Percentiles rank a stretch among this genome's conserved stretches.
Evolutionary conservation across 1,139 yeast species (phyloP).

Genomic region (Protomyces arabidopsidicola): DNA sequence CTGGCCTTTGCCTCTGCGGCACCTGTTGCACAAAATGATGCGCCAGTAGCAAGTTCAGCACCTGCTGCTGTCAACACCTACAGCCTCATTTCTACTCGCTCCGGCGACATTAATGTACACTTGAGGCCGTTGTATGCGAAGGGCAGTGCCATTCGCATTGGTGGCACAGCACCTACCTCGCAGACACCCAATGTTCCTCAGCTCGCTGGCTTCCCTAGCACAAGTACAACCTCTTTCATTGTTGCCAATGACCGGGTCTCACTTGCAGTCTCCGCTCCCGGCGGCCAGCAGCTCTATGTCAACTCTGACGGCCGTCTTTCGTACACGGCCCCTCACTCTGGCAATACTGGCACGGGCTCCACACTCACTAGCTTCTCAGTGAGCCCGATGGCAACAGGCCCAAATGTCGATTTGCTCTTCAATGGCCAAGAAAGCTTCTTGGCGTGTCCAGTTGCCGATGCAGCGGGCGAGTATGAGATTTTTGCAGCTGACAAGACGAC

Average conservation of each 20-base stretch:
- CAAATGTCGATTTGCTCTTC: background rate
- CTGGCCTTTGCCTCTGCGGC: background rate
- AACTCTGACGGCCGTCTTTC: constrained; percentile 7
- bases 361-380: constrained; percentile 2
- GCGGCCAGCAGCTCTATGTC: constrained; percentile 19
- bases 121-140: background rate
- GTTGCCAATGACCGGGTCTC: background rate
- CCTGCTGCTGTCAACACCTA: background rate
- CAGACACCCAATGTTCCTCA: background rate
- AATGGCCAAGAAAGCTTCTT: constrained; percentile 7
- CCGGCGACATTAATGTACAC: constrained; percentile 9
- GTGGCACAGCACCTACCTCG: constrained; percentile 9
- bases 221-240: constrained; percentile 3
- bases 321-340: constrained; percentile 18
- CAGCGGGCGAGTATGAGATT: constrained; percentile 5
- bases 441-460: background rate
- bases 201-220: constrained; percentile 2
- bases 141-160: constrained; percentile 5
- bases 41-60: background rate
- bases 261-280: constrained; percentile 6
- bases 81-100: constrained; percentile 1
- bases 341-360: constrained; percentile 2
- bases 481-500: constrained; percentile 3
- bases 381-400: background rate
- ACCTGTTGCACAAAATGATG: background rate